Percentiles rank a stretch among this genome's conserved stretches.
Conservation (phyloP, 306 rosid genomes). For the Cucurbita ficifolia region DNA sequence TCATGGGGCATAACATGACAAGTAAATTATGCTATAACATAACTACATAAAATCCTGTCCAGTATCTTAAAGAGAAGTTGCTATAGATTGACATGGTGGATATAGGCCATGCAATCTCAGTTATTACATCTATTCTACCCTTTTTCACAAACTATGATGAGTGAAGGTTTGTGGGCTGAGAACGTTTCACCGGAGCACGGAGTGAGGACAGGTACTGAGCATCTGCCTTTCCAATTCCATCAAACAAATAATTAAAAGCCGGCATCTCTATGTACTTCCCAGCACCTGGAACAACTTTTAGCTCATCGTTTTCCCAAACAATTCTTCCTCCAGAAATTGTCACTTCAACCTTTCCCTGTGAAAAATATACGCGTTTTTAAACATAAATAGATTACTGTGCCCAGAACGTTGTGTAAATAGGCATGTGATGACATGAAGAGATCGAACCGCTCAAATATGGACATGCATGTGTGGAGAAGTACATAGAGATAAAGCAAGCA, state of each 20-base stretch:
- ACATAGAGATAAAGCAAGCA: neutral
- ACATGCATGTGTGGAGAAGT: neutral
- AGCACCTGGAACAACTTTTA: conserved; percentile 58
- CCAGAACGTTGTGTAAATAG: neutral
- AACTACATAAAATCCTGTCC: neutral
- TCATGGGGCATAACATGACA: neutral
- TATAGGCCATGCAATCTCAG: neutral
- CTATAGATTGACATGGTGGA: neutral
- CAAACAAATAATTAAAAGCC: conserved; percentile 50
- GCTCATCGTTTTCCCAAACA: conserved; percentile 78
- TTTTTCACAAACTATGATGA: neutral
- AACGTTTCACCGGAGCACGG: conserved; percentile 59
- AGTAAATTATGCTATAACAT: neutral
- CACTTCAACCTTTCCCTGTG: conserved; percentile 86
- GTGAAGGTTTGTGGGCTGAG: conserved; percentile 9
- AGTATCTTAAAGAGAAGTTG: neutral
- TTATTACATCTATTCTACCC: neutral
- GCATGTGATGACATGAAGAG: neutral
- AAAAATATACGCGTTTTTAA: neutral
- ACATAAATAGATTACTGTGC: neutral
- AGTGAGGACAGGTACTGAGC: conserved; percentile 48
- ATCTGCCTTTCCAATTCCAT: conserved; percentile 56
- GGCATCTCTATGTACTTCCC: conserved; percentile 63
- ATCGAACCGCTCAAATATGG: neutral
- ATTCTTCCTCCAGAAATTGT: conserved; percentile 81